Evolutionary conservation across 2,329 filamentous ascomycete species (phyloP).

Genomic region (Ascochyta clinopodiicola): DNA sequence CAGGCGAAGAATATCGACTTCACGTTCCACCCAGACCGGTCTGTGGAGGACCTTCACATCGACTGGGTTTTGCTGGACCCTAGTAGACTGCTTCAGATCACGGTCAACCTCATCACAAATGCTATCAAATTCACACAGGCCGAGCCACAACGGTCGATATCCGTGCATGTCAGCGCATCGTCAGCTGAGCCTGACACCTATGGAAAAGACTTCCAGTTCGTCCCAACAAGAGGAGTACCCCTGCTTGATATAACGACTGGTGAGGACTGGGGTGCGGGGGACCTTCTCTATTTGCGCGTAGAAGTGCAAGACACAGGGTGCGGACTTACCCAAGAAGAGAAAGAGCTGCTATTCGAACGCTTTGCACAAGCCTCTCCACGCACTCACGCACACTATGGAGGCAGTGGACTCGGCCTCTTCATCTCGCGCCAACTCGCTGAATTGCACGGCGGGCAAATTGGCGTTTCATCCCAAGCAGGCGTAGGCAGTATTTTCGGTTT

Average conservation of each 20-base stretch:
- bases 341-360: constrained; percentile 40
- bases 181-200: constrained; percentile 41
- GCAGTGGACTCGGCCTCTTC: constrained; percentile 46
- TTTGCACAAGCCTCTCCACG: constrained; percentile 45
- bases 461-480: constrained; percentile 38
- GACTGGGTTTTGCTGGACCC: constrained; percentile 54
- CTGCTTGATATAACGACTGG: constrained; percentile 25
- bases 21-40: constrained; percentile 42
- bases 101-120: constrained; percentile 54
- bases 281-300: constrained; percentile 37
- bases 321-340: constrained; percentile 40
- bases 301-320: constrained; percentile 44
- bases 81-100: constrained; percentile 52
- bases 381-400: constrained; percentile 45
- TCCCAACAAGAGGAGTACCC: constrained; percentile 28
- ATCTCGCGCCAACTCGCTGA: constrained; percentile 46
- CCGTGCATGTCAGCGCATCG: constrained; percentile 46
- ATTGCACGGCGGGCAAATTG: constrained; percentile 46
- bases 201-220: constrained; percentile 32
- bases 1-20: constrained; percentile 39
- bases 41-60: constrained; percentile 42
- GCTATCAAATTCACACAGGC: constrained; percentile 56
- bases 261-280: constrained; percentile 39
- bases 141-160: constrained; percentile 44
- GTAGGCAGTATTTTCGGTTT: constrained; percentile 45